These are phyloP conservation scores for Ensete glaucum DNA, from an alignment of 176 grass and related monocot species.

Conservation along the genomic window DNA sequence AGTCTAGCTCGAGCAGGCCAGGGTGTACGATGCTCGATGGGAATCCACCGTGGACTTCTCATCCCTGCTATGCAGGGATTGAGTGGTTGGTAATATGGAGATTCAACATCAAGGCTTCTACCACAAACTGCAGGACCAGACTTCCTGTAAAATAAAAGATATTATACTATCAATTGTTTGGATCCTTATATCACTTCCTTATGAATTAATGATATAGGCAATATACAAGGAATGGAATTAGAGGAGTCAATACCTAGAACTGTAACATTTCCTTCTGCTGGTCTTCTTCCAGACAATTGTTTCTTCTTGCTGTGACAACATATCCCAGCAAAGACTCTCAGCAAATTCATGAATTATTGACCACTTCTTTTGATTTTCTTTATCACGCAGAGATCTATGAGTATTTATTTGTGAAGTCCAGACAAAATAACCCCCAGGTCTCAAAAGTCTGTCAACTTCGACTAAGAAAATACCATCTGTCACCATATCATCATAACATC, in stretches of 20 bases:
- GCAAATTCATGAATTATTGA: conserved; percentile 43
- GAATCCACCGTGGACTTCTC: conserved; percentile 75
- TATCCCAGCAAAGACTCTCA: conserved; percentile 86
- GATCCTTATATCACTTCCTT: not conserved
- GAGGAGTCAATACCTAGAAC: conserved; percentile 40
- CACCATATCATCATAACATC: conserved; percentile 18
- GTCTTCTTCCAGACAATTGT: conserved; percentile 98
- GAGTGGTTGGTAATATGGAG: conserved; percentile 69
- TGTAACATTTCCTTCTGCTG: conserved; percentile 65
- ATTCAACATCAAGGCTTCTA: conserved; percentile 70
- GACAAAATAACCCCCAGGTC: conserved; percentile 93
- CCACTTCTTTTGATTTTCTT: conserved; percentile 99
- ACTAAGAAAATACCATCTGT: conserved; percentile 86
- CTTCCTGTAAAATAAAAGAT: conserved; percentile 51
- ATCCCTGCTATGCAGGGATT: conserved; percentile 91
- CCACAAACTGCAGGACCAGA: conserved; percentile 54
- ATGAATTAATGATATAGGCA: not conserved
- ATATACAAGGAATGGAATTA: not conserved
- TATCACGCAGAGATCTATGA: conserved; percentile 75
- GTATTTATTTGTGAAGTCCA: conserved; percentile 89
- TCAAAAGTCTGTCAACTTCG: conserved; percentile 93
- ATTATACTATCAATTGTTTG: not conserved
- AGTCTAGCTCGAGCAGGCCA: conserved; percentile 73
- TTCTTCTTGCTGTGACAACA: conserved; percentile 96
- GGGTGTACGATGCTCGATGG: conserved; percentile 62